Percentiles rank a stretch among this genome's conserved stretches.
These are phyloP conservation scores for Lactuca saligna DNA, from an alignment of 129 eudicot species.

Conservation along the genomic window DNA sequence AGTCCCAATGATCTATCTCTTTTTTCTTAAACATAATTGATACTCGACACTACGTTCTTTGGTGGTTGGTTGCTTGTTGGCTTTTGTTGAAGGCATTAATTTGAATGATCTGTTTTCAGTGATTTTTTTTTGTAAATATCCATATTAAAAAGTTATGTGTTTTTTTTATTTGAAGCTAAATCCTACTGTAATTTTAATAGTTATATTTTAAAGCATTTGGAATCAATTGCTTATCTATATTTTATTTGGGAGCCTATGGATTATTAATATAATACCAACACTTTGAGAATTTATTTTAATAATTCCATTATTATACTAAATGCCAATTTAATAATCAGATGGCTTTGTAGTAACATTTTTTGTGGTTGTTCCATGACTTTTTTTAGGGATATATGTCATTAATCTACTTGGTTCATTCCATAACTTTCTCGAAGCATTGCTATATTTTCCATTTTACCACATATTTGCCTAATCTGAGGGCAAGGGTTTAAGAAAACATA, in stretches of 20 bases:
- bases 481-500: too few species aligned
- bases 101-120: too few species aligned
- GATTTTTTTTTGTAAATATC: background rate
- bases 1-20: too few species aligned
- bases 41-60: conserved; percentile 6
- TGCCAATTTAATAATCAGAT: background rate
- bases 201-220: background rate
- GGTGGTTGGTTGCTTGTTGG: background rate
- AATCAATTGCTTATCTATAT: too few species aligned
- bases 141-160: background rate
- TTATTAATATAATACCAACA: background rate
- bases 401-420: conserved; percentile 7
- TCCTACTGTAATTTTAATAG: conserved; percentile 5
- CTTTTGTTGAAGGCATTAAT: background rate
- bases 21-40: too few species aligned
- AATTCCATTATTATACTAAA: too few species aligned
- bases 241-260: too few species aligned
- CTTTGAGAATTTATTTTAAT: background rate
- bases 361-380: conserved; percentile 6
- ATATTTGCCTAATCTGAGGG: too few species aligned
- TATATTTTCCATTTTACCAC: too few species aligned
- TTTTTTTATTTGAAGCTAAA: conserved; percentile 10
- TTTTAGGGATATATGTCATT: conserved; percentile 10
- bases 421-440: background rate
- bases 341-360: background rate